Conservation (phyloP, 163 green algal species). For the Prototheca stagnorum region DNA sequence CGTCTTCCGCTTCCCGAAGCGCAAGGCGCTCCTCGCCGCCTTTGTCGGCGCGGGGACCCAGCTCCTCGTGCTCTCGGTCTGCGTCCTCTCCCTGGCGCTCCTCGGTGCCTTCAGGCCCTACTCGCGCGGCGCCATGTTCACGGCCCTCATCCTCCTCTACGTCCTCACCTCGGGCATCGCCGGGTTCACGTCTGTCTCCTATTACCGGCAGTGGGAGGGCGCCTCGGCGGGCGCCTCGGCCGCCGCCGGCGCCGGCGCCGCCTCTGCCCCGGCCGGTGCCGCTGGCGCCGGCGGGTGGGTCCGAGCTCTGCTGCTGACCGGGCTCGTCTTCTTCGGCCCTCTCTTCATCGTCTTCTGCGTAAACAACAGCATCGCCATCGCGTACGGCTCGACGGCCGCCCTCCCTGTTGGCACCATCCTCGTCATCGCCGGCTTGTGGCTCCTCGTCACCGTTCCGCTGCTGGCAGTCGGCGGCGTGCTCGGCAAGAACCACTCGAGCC, state of each 20-base stretch:
- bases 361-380: constrained; percentile 79
- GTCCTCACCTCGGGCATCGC: constrained; percentile 74
- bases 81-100: constrained; percentile 33
- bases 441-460: constrained; percentile 85
- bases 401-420: constrained; percentile 79
- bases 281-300: too few species aligned
- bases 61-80: constrained; percentile 17
- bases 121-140: constrained; percentile 80
- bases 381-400: constrained; percentile 47
- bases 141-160: constrained; percentile 77
- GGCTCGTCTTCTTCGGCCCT: constrained; percentile 75
- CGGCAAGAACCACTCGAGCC: constrained; percentile 16
- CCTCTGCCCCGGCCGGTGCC: too few species aligned
- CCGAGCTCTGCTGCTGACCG: constrained; percentile 76
- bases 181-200: constrained; percentile 60
- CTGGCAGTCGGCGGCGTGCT: constrained; percentile 67
- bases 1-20: constrained; percentile 63
- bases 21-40: constrained; percentile 63
- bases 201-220: constrained; percentile 63
- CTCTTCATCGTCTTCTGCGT: constrained; percentile 74
- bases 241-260: too few species aligned
- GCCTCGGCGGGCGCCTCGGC: too few species aligned
- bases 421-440: constrained; percentile 84
- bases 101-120: constrained; percentile 90
- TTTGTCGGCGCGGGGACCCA: constrained; percentile 72